phyloP scores from a whole-genome alignment of 2,329 filamentous ascomycete species.

The Ilyonectria mors-panacis region DNA sequence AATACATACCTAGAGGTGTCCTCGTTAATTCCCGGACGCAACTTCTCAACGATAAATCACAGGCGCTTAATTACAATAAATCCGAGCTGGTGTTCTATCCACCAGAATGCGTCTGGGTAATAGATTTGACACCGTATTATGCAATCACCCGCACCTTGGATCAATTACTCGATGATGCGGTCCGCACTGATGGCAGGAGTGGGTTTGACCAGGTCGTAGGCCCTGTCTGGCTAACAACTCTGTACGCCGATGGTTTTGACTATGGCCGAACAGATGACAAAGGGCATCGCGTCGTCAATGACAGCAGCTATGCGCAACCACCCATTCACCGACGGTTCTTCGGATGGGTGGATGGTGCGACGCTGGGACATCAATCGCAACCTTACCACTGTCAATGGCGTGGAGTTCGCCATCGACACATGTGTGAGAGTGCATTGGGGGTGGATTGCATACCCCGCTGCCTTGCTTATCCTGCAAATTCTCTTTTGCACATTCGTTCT shows the following conservation, averaged over 20 bases:
- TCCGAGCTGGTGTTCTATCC: not conserved
- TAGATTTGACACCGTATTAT: not conserved
- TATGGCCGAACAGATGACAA: too few relatives aligned
- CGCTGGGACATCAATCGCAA: too few relatives aligned
- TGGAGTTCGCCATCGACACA: not conserved
- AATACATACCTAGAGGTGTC: not conserved
- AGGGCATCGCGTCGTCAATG: too few relatives aligned
- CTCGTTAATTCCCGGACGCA: not conserved
- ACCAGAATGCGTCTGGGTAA: not conserved
- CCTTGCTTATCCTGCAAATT: not conserved
- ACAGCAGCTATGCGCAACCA: too few relatives aligned
- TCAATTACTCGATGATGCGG: not conserved
- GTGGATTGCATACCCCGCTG: not conserved
- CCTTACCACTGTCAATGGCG: too few relatives aligned
- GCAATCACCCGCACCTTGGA: not conserved
- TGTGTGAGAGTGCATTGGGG: not conserved
- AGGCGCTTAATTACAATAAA: too few relatives aligned
- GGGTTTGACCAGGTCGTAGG: not conserved
- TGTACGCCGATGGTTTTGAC: not conserved
- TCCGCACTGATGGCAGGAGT: not conserved
- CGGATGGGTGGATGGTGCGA: too few relatives aligned
- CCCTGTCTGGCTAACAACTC: not conserved
- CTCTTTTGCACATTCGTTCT: not conserved
- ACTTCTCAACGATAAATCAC: not conserved
- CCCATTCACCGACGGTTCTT: too few relatives aligned